These are phyloP conservation scores for Usnea hakonensis DNA, from an alignment of 495 filamentous ascomycete genomes.

Conservation along the genomic window DNA sequence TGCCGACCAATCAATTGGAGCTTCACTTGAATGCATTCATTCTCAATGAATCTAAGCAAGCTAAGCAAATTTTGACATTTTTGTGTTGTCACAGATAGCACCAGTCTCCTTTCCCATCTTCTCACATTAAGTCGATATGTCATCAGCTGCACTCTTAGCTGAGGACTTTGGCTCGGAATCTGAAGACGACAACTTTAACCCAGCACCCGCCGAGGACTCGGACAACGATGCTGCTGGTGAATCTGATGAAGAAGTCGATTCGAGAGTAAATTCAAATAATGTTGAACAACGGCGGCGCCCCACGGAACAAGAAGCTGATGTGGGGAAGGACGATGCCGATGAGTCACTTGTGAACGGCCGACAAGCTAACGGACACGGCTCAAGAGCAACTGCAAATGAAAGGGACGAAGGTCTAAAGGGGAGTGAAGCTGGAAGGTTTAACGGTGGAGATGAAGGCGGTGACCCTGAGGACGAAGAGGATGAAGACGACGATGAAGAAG, in stretches of 20 bases:
- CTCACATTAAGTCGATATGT: background rate
- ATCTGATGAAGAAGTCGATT: slow-evolving; percentile 13
- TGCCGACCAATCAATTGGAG: slow-evolving; percentile 6
- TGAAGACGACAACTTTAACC: slow-evolving; percentile 79
- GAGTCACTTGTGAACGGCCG: slow-evolving; percentile 1
- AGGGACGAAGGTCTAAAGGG: slow-evolving; percentile 44
- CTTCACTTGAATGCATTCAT: slow-evolving; percentile 4
- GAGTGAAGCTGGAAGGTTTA: slow-evolving; percentile 44
- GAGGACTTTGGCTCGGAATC: slow-evolving; percentile 62
- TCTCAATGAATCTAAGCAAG: background rate
- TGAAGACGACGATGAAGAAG: slow-evolving; percentile 47
- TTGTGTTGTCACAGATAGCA: background rate
- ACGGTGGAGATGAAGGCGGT: slow-evolving; percentile 38
- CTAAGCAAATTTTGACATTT: background rate
- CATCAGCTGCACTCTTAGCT: slow-evolving; percentile 32
- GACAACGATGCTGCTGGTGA: slow-evolving; percentile 51
- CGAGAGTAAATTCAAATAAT: slow-evolving; percentile 7
- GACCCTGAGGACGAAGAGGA: slow-evolving; percentile 44
- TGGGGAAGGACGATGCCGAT: slow-evolving; percentile 43
- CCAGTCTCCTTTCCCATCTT: background rate
- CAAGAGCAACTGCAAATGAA: slow-evolving; percentile 28
- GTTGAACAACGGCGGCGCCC: slow-evolving; percentile 5
- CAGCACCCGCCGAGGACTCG: slow-evolving; percentile 56
- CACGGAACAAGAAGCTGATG: background rate
- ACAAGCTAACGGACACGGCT: slow-evolving; percentile 10